These are phyloP conservation scores for Syncephalastrum monosporum DNA, from an alignment of 371 early-diverging fungal genomes.

Conservation along the genomic window DNA sequence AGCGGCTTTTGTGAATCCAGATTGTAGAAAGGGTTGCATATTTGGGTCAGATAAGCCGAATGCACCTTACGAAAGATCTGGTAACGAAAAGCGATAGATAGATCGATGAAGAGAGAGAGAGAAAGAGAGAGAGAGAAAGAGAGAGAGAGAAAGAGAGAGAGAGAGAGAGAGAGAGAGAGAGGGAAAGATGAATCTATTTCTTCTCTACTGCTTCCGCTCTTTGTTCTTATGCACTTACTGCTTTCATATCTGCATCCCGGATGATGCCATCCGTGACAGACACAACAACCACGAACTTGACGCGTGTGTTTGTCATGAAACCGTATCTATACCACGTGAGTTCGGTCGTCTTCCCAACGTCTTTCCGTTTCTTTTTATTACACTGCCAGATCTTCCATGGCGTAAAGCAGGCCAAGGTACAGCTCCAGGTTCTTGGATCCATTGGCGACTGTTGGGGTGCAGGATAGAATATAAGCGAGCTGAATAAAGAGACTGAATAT, in stretches of 20 bases:
- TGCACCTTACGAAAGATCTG: slow-evolving; percentile 83
- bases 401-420: slow-evolving; percentile 82
- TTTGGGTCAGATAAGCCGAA: slow-evolving; percentile 71
- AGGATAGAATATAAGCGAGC: no score
- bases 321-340: slow-evolving; percentile 59
- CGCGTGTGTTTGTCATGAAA: slow-evolving; percentile 83
- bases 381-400: slow-evolving; percentile 86
- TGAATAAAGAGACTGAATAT: no score
- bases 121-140: neutral
- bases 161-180: no score
- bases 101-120: neutral
- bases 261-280: slow-evolving; percentile 75
- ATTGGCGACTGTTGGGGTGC: slow-evolving; percentile 51
- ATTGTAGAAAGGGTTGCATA: slow-evolving; percentile 84
- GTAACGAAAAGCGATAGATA: neutral
- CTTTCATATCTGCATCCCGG: slow-evolving; percentile 78
- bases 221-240: slow-evolving; percentile 49
- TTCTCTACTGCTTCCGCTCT: neutral
- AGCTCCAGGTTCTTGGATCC: slow-evolving; percentile 70
- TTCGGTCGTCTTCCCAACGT: neutral
- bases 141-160: neutral
- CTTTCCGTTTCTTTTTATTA: slow-evolving; percentile 21
- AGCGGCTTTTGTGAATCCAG: slow-evolving; percentile 58
- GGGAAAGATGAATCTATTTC: slow-evolving; percentile 1
- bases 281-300: slow-evolving; percentile 78